Evolutionary conservation across 768 basidiomycete genomes (phyloP).

Genomic region (Panellus pusillus): DNA sequence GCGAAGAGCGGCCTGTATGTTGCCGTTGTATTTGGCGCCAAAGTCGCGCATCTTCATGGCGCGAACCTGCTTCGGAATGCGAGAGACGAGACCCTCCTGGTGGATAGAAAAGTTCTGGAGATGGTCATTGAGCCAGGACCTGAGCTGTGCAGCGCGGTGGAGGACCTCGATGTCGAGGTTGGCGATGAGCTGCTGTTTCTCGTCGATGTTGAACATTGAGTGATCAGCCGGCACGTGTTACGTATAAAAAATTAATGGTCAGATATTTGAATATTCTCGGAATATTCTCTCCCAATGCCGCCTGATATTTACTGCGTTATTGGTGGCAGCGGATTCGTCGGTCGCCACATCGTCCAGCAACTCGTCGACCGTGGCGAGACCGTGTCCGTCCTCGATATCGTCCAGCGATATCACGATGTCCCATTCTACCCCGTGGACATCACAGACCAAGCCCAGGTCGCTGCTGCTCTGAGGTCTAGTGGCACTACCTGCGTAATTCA

Average conservation of each 20-base stretch:
- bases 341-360: constrained; percentile 86
- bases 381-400: constrained; percentile 88
- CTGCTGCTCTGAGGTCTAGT: constrained; percentile 74
- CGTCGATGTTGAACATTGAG: constrained; percentile 55
- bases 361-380: constrained; percentile 76
- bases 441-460: constrained; percentile 70
- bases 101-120: constrained; percentile 75
- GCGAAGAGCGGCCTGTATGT: constrained; percentile 68
- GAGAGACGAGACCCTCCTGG: constrained; percentile 71
- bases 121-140: constrained; percentile 71
- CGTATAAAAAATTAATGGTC: background rate
- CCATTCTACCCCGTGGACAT: constrained; percentile 91
- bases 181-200: constrained; percentile 71
- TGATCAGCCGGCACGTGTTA: background rate
- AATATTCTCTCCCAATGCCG: constrained; percentile 1
- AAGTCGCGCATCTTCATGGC: constrained; percentile 75
- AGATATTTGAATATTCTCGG: background rate
- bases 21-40: constrained; percentile 74
- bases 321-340: constrained; percentile 91
- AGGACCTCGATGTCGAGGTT: constrained; percentile 85
- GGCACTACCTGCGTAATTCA: constrained; percentile 91
- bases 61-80: constrained; percentile 75
- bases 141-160: constrained; percentile 72
- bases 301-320: constrained; percentile 84
- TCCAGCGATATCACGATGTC: constrained; percentile 85